phyloP scores from a whole-genome alignment of 345 rosid genomes.

The Odontarrhena argentea region DNA sequence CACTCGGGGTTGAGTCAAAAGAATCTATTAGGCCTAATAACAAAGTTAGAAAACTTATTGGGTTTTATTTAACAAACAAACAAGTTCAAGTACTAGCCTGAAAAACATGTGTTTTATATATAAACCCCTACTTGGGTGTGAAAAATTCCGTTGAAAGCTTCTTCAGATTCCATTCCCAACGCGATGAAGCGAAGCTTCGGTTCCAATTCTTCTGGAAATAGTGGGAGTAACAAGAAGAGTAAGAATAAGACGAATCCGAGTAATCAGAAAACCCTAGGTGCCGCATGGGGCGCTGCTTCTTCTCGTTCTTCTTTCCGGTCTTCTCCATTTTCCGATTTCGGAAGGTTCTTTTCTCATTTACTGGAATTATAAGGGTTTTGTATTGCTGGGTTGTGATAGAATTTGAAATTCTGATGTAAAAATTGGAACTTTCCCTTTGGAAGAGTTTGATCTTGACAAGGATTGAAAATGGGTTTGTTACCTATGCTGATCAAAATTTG shows the following conservation, averaged over 20 bases:
- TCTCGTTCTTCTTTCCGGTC: conserved; percentile 72
- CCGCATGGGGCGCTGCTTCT: conserved; percentile 86
- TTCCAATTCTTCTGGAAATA: conserved; percentile 49
- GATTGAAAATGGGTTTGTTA: neutral
- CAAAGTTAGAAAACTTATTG: neutral
- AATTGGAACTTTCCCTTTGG: neutral
- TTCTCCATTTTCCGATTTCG: conserved; percentile 78
- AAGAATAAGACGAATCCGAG: conserved; percentile 45
- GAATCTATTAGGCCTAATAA: neutral
- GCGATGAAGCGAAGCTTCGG: conserved; percentile 64
- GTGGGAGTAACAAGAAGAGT: conserved; percentile 41
- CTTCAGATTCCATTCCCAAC: conserved; percentile 41
- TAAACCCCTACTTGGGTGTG: neutral
- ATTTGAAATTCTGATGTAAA: conserved; percentile 1
- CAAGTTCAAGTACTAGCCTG: conserved; percentile 22
- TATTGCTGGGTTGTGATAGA: conserved; percentile 14
- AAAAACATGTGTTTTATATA: neutral
- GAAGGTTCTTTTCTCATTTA: conserved; percentile 53
- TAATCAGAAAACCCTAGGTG: conserved; percentile 89
- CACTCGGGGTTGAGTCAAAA: too few species aligned
- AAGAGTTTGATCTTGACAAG: conserved; percentile 2
- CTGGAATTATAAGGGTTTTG: neutral
- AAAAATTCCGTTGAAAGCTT: conserved; percentile 40
- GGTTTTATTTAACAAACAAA: neutral
- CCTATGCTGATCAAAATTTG: neutral